A percentile compares a stretch with the other conserved stretches of the same genome.
Conservation (phyloP, 495 filamentous ascomycete species). For the Achaetomiella virescens region DNA sequence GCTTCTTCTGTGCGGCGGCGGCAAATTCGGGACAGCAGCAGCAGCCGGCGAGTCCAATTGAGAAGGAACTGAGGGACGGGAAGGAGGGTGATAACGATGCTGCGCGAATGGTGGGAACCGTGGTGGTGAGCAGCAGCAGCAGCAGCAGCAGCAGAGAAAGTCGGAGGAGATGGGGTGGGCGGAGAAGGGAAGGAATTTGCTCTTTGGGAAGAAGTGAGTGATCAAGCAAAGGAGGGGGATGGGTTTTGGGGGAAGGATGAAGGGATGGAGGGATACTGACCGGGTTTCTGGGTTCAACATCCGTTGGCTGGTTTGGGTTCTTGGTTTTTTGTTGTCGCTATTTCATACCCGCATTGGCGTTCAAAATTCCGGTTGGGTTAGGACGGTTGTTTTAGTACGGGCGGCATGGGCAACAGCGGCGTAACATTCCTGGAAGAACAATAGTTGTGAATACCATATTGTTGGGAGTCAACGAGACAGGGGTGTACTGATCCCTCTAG, state of each 20-base stretch:
- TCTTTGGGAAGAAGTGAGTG: slow-evolving; percentile 44
- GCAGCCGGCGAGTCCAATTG: not conserved
- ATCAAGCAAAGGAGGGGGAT: not conserved
- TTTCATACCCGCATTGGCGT: slow-evolving; percentile 19
- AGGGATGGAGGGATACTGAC: slow-evolving; percentile 1
- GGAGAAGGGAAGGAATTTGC: slow-evolving; percentile 48
- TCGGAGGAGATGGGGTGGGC: slow-evolving; percentile 40
- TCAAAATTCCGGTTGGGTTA: slow-evolving; percentile 6
- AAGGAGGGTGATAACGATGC: slow-evolving; percentile 9
- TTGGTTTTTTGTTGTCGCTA: not conserved
- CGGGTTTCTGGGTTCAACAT: not conserved
- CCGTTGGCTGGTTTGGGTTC: not conserved
- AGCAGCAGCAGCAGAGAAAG: not conserved
- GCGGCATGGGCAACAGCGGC: not conserved
- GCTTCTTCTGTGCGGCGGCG: no score
- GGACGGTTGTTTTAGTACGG: not conserved
- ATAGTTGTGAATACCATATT: not conserved
- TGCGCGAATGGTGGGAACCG: no score
- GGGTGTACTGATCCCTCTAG: no score
- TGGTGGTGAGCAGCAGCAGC: no score
- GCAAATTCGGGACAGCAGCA: no score
- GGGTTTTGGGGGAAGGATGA: not conserved
- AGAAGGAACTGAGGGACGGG: not conserved
- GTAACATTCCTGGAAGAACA: not conserved
- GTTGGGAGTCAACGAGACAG: no score